Conservation (phyloP, 2,329 filamentous ascomycete species). For the Penicillium frequentans region DNA sequence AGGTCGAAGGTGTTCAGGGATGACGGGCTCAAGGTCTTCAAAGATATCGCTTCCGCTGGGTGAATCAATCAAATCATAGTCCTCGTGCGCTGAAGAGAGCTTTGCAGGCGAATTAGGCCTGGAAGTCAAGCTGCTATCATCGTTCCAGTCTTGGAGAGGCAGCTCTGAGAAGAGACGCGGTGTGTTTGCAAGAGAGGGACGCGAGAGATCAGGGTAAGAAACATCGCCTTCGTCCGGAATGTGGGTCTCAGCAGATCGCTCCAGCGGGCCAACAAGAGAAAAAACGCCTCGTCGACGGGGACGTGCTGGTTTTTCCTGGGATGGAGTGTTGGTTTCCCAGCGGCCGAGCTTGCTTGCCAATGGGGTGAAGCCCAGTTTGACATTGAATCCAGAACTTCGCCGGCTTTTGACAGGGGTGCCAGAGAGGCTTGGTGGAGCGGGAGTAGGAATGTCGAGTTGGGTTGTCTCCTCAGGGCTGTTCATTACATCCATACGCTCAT, state of each 20-base stretch:
- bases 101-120: constrained; percentile 12
- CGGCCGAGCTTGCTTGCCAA: constrained; percentile 61
- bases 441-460: constrained; percentile 12
- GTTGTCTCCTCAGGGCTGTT: constrained; percentile 14
- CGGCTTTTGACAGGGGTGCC: constrained; percentile 16
- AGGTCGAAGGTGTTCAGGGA: neutral
- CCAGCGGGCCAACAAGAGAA: constrained; percentile 32
- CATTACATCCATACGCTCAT: constrained; percentile 7
- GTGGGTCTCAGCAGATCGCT: constrained; percentile 13
- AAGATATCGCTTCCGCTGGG: constrained; percentile 19
- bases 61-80: constrained; percentile 11
- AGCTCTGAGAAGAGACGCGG: constrained; percentile 13
- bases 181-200: constrained; percentile 18
- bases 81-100: constrained; percentile 4
- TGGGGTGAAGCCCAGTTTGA: constrained; percentile 61
- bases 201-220: constrained; percentile 23
- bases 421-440: constrained; percentile 6
- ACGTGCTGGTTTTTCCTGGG: constrained; percentile 33
- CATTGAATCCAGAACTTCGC: constrained; percentile 17
- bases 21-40: constrained; percentile 20
- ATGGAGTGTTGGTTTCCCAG: constrained; percentile 64
- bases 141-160: constrained; percentile 11
- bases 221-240: constrained; percentile 13
- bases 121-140: constrained; percentile 10
- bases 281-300: constrained; percentile 35